Conservation (phyloP, 768 basidiomycete species). For the Lactarius sp. region DNA sequence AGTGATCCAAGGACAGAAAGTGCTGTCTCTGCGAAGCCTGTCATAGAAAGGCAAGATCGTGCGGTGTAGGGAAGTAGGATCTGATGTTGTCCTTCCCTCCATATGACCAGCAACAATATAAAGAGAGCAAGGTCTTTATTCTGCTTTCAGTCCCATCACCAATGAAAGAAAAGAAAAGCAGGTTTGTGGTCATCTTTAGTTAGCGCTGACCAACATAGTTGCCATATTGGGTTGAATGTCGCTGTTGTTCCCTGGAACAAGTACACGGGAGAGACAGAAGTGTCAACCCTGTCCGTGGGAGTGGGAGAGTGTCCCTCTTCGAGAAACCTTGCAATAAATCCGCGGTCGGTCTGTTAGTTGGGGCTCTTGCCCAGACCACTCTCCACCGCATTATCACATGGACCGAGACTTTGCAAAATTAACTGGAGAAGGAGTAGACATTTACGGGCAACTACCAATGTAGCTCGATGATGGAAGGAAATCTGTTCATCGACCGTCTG, state of each 20-base stretch:
- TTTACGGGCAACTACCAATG: background rate
- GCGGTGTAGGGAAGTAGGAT: background rate
- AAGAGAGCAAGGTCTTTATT: background rate
- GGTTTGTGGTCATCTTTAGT: background rate
- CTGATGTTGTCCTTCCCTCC: background rate
- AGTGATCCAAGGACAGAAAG: slow-evolving; percentile 10
- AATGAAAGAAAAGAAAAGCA: background rate
- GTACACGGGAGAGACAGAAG: too few relatives aligned
- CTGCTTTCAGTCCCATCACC: background rate
- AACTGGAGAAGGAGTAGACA: too few relatives aligned
- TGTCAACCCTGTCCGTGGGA: too few relatives aligned
- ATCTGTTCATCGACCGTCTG: too few relatives aligned
- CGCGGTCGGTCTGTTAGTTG: too few relatives aligned
- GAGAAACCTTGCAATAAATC: too few relatives aligned
- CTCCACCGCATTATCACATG: too few relatives aligned
- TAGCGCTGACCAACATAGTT: background rate
- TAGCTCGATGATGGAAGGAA: background rate
- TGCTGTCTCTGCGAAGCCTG: slow-evolving; percentile 8
- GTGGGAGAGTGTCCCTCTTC: too few relatives aligned
- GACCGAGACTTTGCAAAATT: too few relatives aligned
- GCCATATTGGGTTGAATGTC: slow-evolving; percentile 17
- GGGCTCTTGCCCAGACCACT: too few relatives aligned
- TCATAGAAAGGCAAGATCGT: background rate
- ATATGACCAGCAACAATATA: slow-evolving; percentile 7
- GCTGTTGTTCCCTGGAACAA: background rate